phyloP scores from a whole-genome alignment of 2,329 filamentous ascomycete genomes.

The Colletotrichum sp. region DNA sequence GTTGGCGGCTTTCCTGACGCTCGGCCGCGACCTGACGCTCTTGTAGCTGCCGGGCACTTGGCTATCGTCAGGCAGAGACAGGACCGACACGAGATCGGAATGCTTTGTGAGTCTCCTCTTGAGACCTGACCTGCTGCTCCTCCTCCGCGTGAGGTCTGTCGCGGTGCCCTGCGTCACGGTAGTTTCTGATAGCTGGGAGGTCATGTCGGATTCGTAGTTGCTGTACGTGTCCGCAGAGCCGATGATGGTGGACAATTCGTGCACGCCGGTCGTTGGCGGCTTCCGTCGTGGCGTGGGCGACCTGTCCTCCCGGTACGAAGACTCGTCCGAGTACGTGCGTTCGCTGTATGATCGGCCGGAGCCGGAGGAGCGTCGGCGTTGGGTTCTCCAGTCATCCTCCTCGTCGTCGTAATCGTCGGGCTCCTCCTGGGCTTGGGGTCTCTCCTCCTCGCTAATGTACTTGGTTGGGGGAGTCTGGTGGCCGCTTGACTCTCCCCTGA shows the following conservation, averaged over 20 bases:
- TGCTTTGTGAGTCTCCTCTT: conserved; percentile 87
- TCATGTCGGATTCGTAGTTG: conserved; percentile 52
- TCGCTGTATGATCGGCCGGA: conserved; percentile 30
- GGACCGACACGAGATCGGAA: conserved; percentile 90
- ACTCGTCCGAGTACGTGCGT: conserved; percentile 23
- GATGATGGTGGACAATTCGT: conserved; percentile 63
- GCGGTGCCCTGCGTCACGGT: conserved; percentile 59
- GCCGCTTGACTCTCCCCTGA: conserved; percentile 63
- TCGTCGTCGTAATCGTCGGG: conserved; percentile 29
- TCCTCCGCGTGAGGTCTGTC: conserved; percentile 48
- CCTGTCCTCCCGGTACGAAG: conserved; percentile 25
- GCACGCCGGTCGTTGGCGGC: conserved; percentile 59
- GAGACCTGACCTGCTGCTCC: conserved; percentile 57
- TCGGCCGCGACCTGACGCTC: conserved; percentile 78
- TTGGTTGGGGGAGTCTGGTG: conserved; percentile 49
- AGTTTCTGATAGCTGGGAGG: conserved; percentile 53
- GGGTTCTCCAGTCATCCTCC: conserved; percentile 8
- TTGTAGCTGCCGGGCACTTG: conserved; percentile 63
- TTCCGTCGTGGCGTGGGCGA: conserved; percentile 34
- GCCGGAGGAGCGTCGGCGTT: conserved; percentile 35
- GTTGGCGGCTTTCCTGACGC: conserved; percentile 76
- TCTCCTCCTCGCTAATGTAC: conserved; percentile 54
- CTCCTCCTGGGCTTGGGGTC: conserved; percentile 25
- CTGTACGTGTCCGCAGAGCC: conserved; percentile 54
- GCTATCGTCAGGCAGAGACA: conserved; percentile 72